These are phyloP conservation scores for Exserohilum turcica DNA, from an alignment of 2,329 filamentous ascomycete species.

Conservation along the genomic window DNA sequence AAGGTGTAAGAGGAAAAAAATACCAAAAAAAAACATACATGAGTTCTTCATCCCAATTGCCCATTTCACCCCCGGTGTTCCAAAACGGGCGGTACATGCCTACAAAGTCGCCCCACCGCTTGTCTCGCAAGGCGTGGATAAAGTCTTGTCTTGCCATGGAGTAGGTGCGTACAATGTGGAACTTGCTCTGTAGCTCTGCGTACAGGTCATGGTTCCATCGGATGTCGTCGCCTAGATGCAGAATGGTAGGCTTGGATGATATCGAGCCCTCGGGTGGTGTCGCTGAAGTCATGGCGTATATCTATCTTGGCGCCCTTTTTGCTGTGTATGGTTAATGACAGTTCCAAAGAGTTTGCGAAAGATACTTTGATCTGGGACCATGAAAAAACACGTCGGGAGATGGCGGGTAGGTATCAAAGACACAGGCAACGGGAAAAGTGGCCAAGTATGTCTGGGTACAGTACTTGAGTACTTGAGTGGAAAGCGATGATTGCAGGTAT, in stretches of 20 bases:
- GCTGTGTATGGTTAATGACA: too few relatives aligned
- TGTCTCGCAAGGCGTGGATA: conserved; percentile 46
- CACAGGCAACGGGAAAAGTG: too few relatives aligned
- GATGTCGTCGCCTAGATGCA: conserved; percentile 54
- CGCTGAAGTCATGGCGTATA: too few relatives aligned
- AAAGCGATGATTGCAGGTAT: too few relatives aligned
- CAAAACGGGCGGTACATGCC: conserved; percentile 64
- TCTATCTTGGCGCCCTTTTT: too few relatives aligned
- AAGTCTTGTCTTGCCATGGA: conserved; percentile 49
- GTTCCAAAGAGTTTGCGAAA: too few relatives aligned
- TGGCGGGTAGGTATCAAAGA: too few relatives aligned
- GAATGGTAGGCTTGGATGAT: conserved; percentile 41
- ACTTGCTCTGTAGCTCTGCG: conserved; percentile 41
- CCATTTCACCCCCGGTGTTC: conserved; percentile 70
- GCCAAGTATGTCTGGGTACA: too few relatives aligned
- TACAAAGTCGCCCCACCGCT: conserved; percentile 51
- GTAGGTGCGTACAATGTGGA: conserved; percentile 48
- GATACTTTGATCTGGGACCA: too few relatives aligned
- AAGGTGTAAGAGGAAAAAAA: not conserved
- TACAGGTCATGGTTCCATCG: conserved; percentile 54
- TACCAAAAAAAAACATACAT: conserved; percentile 44
- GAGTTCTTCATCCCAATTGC: conserved; percentile 64
- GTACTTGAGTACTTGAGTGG: too few relatives aligned
- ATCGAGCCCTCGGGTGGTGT: too few relatives aligned
- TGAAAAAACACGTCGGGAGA: too few relatives aligned